These are phyloP conservation scores for Ceratocystis diversiconidia DNA, from an alignment of 2,329 filamentous ascomycete species.

Conservation along the genomic window DNA sequence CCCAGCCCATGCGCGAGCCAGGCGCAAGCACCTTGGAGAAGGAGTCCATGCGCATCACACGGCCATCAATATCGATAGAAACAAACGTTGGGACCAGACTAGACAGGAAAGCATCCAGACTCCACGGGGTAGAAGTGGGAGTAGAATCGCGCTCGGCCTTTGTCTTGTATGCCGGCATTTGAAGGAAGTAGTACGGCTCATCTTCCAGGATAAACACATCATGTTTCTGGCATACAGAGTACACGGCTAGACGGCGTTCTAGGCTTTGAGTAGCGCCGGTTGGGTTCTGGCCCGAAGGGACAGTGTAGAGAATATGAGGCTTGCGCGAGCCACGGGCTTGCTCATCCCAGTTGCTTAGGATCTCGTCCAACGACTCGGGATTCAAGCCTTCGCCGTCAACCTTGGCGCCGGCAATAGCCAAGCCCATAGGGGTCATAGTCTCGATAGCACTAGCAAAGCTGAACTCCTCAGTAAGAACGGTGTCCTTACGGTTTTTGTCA, in stretches of 20 bases:
- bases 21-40: constrained; percentile 86
- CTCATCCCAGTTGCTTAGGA: constrained; percentile 38
- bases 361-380: constrained; percentile 37
- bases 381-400: constrained; percentile 42
- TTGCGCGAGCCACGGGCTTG: constrained; percentile 31
- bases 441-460: constrained; percentile 65
- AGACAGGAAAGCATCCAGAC: constrained; percentile 57
- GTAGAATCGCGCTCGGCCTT: constrained; percentile 45
- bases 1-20: constrained; percentile 71
- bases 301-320: constrained; percentile 44
- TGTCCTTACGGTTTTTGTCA: constrained; percentile 53
- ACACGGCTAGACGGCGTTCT: constrained; percentile 56
- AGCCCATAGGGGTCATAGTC: constrained; percentile 40
- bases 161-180: constrained; percentile 63
- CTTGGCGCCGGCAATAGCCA: constrained; percentile 36
- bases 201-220: constrained; percentile 82
- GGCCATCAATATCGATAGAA: constrained; percentile 70
- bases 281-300: constrained; percentile 74
- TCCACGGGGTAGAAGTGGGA: constrained; percentile 37
- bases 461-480: constrained; percentile 76
- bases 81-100: constrained; percentile 45
- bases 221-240: constrained; percentile 66
- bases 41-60: constrained; percentile 80
- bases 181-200: constrained; percentile 88
- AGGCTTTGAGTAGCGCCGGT: constrained; percentile 68